These are phyloP conservation scores for Aegilops tauschii DNA, from an alignment of 176 grass and related monocot genomes.

Conservation along the genomic window DNA sequence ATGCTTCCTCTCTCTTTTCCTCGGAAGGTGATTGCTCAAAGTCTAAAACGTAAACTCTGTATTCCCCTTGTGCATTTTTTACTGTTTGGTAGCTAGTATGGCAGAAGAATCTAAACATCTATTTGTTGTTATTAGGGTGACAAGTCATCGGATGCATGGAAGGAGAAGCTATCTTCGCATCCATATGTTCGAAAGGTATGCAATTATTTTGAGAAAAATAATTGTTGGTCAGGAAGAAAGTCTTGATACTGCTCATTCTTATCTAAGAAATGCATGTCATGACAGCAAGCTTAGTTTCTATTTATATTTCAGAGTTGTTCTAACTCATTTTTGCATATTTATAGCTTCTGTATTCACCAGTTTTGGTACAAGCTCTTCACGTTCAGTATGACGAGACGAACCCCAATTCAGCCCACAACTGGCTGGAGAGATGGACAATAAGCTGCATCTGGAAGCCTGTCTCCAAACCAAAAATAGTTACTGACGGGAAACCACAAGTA, in stretches of 20 bases:
- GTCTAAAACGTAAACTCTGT: neutral
- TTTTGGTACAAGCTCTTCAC: slow-evolving; percentile 48
- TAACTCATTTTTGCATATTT: slow-evolving; percentile 28
- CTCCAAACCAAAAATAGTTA: slow-evolving; percentile 51
- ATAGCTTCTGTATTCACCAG: slow-evolving; percentile 69
- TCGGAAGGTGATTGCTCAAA: neutral
- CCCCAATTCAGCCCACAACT: slow-evolving; percentile 70
- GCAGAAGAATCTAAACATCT: slow-evolving; percentile 22
- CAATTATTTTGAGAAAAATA: neutral
- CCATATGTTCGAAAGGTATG: slow-evolving; percentile 75
- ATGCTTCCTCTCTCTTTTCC: slow-evolving; percentile 5
- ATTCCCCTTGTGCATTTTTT: neutral
- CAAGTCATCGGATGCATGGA: slow-evolving; percentile 51
- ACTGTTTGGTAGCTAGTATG: neutral
- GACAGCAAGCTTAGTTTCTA: neutral
- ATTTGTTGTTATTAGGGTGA: slow-evolving; percentile 48
- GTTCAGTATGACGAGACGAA: slow-evolving; percentile 65
- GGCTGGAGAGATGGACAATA: slow-evolving; percentile 84
- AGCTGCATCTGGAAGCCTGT: slow-evolving; percentile 56
- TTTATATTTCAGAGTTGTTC: neutral
- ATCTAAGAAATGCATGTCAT: slow-evolving; percentile 10
- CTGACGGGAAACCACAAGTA: slow-evolving; percentile 51
- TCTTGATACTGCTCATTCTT: slow-evolving; percentile 9
- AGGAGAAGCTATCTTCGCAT: slow-evolving; percentile 73
- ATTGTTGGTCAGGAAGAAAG: neutral